Evolutionary conservation across 1,284 basidiomycete genomes (phyloP), one percentile per base, ranked within the genome.

Genomic region (Rhodofomes roseus): DNA sequence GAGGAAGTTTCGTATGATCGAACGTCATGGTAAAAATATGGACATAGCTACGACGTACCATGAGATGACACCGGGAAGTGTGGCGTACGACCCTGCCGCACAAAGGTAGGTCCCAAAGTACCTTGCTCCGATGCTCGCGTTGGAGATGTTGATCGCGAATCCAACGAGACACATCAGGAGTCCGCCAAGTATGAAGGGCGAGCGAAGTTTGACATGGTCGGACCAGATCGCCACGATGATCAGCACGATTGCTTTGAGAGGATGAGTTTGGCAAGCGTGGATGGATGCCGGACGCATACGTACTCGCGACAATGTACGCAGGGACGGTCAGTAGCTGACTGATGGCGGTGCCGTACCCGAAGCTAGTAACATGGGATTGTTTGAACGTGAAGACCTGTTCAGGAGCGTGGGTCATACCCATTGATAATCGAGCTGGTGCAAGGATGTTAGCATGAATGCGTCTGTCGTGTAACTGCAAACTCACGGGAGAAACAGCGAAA

Each of bases 261-360:
- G 14, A 14, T 8, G 23, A 29, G 55, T 18, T 59, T 16, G 27
- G 20, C n/a, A 34, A 34, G 31, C 11, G 31, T 34, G 31, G 4
- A 34, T 18, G n/a, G n/a, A 40, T n/a, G n/a, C 29, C 7, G 5
- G 44, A 31, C 7, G 20, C 27, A 20, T 9, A 44, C 29, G 29
- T 20, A 72, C 82, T 61, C 65, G 85, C 84, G 56, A 81, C 75
- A 31, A 86, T 70, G 66, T 90, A 90, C 18, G 87, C 84, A 0
- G 89, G 89, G 0, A 90, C 82, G 0, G 87, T 89, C 29, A 90
- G 77, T 1, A 91, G 76, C 65, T 90, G 85, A 59, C 81, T 85
- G 62, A 87, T 76, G 0, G 85, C 73, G 2, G 82, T 73, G 12
- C 74, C 71, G 67, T 81, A 81, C 6, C 85, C 86, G 59, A 88